Evolutionary conservation across 2,329 filamentous ascomycete genomes (phyloP).

Genomic region (Pseudogymnoascus pannorum): DNA sequence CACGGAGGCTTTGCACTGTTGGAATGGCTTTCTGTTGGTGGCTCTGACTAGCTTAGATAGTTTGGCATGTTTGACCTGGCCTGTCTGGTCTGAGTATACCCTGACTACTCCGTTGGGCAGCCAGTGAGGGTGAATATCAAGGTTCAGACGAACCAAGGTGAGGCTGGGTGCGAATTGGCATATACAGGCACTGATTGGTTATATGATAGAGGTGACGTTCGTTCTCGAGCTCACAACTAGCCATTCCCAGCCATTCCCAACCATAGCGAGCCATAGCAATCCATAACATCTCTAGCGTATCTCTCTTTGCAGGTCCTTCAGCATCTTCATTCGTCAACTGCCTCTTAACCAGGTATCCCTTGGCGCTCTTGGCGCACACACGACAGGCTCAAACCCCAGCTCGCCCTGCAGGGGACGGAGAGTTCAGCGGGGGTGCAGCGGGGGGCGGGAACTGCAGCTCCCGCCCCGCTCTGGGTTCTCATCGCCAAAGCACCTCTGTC

Average conservation of each 20-base stretch:
- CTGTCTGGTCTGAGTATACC: not conserved
- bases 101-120: not conserved
- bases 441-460: not conserved
- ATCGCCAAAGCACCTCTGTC: not conserved
- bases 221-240: not conserved
- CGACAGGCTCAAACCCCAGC: conserved; percentile 2
- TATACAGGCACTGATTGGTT: not conserved
- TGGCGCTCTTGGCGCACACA: not conserved
- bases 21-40: not conserved
- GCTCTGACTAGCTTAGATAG: not conserved
- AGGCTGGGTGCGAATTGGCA: not conserved
- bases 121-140: conserved; percentile 5
- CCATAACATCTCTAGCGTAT: not conserved
- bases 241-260: not conserved
- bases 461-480: not conserved
- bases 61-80: not conserved
- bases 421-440: not conserved
- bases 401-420: conserved; percentile 1
- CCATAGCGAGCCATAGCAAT: not conserved
- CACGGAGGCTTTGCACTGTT: not conserved
- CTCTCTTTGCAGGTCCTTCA: not conserved
- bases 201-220: not conserved
- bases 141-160: conserved; percentile 1
- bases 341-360: not conserved
- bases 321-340: not conserved